These are phyloP conservation scores for Xylaria sp. DNA, from an alignment of 2,329 filamentous ascomycete species.

Conservation along the genomic window DNA sequence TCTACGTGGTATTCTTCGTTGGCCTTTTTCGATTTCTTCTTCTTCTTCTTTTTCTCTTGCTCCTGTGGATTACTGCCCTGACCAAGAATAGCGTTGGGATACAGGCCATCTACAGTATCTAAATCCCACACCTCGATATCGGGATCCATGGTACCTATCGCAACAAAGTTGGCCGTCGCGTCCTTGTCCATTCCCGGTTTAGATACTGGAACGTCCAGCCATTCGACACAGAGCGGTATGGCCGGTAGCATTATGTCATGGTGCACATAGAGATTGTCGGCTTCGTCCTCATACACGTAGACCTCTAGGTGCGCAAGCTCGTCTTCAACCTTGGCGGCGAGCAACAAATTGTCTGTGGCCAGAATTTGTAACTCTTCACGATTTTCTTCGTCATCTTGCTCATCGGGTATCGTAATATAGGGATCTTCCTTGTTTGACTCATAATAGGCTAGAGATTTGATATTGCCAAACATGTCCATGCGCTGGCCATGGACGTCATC, in stretches of 20 bases:
- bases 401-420: constrained; percentile 88
- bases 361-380: constrained; percentile 93
- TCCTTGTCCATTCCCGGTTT: constrained; percentile 72
- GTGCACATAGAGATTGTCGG: constrained; percentile 97
- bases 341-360: constrained; percentile 89
- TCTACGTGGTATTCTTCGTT: constrained; percentile 96
- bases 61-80: constrained; percentile 69
- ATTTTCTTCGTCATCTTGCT: constrained; percentile 80
- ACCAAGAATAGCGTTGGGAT: constrained; percentile 94
- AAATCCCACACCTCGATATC: constrained; percentile 99
- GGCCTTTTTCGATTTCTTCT: constrained; percentile 87
- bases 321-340: constrained; percentile 95
- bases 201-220: constrained; percentile 91
- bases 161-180: constrained; percentile 87
- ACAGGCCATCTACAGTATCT: constrained; percentile 97
- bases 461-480: constrained; percentile 94
- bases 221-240: constrained; percentile 94
- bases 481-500: constrained; percentile 75
- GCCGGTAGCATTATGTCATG: constrained; percentile 99
- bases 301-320: constrained; percentile 96
- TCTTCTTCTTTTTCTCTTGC: constrained; percentile 73
- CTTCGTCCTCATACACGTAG: constrained; percentile 95
- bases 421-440: constrained; percentile 94
- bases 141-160: constrained; percentile 95
- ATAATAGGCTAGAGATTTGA: constrained; percentile 94